Base-by-base conservation (phyloP, 2,329 filamentous ascomycete species). In the Trichophyton verrucosum region DNA sequence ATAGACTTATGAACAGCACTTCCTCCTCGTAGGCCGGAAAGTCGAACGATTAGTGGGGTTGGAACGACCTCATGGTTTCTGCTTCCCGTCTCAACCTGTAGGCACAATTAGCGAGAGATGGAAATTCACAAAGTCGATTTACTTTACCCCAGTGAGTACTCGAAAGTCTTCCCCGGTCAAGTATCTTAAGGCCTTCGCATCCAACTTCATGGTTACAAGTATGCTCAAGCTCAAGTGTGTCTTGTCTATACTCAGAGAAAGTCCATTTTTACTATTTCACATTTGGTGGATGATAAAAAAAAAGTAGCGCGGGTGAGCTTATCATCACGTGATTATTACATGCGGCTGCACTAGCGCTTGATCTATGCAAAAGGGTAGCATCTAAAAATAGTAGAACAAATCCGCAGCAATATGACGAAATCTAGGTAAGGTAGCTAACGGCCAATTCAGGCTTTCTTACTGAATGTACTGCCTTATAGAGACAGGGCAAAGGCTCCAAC, bases 11-110 rank as follows among this genome's bases (percentile, higher is more conserved):
- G 88, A 20, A 95, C 90, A 63, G 89, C 88, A 68, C 82, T 87
- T 65, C 83, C 83, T 61, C 88, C 88, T 61, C 89, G 86, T 42
- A 96, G 82, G 46, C 88, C 87, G 5, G 92, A 85, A 27, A 96
- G 82, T 70, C 89, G 88, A 62, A 87, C 85, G 66, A 99, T 97
- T 65, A 97, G 75, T 3, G 89, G 79, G 13, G 92, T 97, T 6
- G 94, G 94, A 1, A 99, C 92, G 61, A 99, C 82, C 77, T 99
- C 94, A 78, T 99, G 94, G 76, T 97, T 97, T 74, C 89, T 91
- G 75, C 88, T 95, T 70, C 91, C 92, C 76, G 86, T 86, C 75
- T 99, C 94, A 69, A 95, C 89, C 91, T 96, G 44, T 60, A 49
- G 7, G 6, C 13, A 13, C 38, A 33, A 51, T 63, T 42, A 63